Evolutionary conservation across 2,329 filamentous ascomycete species (phyloP).

Genomic region (Sordariomycetes sp.): DNA sequence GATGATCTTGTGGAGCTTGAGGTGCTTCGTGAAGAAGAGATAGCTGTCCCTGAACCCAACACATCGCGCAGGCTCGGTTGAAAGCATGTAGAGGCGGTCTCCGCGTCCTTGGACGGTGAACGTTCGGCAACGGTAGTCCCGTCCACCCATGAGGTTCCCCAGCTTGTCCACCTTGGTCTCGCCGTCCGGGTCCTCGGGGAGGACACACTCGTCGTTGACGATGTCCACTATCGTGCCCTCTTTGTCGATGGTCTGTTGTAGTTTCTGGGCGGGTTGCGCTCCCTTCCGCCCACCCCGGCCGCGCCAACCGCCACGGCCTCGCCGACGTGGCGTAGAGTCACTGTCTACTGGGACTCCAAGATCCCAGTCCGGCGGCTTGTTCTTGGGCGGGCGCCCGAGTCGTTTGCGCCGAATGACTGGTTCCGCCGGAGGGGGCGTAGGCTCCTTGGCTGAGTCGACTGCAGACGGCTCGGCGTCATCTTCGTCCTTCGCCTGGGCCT

Average conservation of each 20-base stretch:
- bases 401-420: constrained; percentile 63
- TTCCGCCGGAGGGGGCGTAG: constrained; percentile 37
- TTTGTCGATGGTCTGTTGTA: constrained; percentile 80
- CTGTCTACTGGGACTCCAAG: constrained; percentile 46
- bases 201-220: constrained; percentile 78
- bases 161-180: constrained; percentile 89
- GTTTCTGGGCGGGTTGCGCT: constrained; percentile 63
- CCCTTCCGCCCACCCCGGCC: constrained; percentile 56
- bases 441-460: constrained; percentile 32
- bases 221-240: constrained; percentile 90
- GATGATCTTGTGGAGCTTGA: constrained; percentile 94
- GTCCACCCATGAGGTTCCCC: constrained; percentile 69
- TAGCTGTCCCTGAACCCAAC: constrained; percentile 97
- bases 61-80: constrained; percentile 91
- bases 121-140: constrained; percentile 90
- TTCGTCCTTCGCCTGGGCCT: constrained; percentile 23
- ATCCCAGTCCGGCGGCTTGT: constrained; percentile 71
- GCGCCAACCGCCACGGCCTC: constrained; percentile 62
- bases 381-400: constrained; percentile 79
- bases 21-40: constrained; percentile 97
- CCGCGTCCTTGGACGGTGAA: constrained; percentile 83
- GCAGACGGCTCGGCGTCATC: constrained; percentile 12
- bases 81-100: constrained; percentile 91
- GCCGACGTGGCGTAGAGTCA: constrained; percentile 42
- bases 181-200: constrained; percentile 79